phyloP scores from a whole-genome alignment of 257 asterid genomes.

The Verbascum thapsus region DNA sequence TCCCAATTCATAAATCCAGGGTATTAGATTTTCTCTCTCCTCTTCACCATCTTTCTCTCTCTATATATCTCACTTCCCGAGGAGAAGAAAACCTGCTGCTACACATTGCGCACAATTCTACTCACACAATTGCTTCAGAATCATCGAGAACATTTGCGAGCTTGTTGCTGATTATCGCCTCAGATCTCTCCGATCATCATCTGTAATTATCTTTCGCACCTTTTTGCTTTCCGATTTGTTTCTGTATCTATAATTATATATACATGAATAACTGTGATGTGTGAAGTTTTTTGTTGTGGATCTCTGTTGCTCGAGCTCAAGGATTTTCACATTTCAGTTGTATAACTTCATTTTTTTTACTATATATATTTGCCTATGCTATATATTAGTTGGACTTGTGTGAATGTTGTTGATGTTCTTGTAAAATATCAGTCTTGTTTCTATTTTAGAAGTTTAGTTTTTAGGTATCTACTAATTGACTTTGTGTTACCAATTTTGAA shows the following conservation, averaged over 20 bases:
- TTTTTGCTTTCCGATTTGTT: neutral
- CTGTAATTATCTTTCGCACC: slow-evolving; percentile 31
- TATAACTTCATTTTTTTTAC: neutral
- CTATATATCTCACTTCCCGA: slow-evolving; percentile 33
- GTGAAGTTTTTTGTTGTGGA: too few species aligned
- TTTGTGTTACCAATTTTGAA: too few species aligned
- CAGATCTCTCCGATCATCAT: slow-evolving; percentile 32
- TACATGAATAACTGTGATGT: too few species aligned
- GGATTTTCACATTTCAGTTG: neutral
- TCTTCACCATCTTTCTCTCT: neutral
- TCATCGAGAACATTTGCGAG: slow-evolving; percentile 1
- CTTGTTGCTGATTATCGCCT: slow-evolving; percentile 10
- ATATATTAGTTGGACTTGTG: too few species aligned
- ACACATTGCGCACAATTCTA: slow-evolving; percentile 16
- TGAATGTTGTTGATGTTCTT: slow-evolving; percentile 9
- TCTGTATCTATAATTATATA: neutral
- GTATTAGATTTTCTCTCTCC: too few species aligned
- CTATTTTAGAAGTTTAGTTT: too few species aligned
- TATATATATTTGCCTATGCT: neutral
- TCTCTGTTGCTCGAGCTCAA: slow-evolving; percentile 12
- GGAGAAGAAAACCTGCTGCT: slow-evolving; percentile 27
- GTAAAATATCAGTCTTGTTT: neutral
- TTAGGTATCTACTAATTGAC: too few species aligned
- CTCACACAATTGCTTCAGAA: neutral
- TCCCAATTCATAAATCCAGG: neutral